These are phyloP conservation scores for Cocos nucifera DNA, from an alignment of 176 grass and related monocot genomes.

Conservation along the genomic window DNA sequence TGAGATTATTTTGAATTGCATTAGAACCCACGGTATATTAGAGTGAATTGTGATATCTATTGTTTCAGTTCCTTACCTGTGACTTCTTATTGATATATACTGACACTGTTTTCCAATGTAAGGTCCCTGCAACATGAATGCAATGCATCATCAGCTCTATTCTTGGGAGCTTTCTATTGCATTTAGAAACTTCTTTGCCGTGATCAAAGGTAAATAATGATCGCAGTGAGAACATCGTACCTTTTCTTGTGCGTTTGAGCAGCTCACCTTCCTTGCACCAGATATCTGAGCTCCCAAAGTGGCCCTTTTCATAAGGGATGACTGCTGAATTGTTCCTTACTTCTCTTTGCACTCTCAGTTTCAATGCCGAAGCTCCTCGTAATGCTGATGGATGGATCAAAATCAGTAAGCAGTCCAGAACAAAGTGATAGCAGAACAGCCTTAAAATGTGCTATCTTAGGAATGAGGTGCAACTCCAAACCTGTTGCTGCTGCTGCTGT, in stretches of 20 bases:
- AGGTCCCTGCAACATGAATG: conserved; percentile 47
- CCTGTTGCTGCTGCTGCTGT: conserved; percentile 83
- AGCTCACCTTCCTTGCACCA: conserved; percentile 97
- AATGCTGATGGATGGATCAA: conserved; percentile 34
- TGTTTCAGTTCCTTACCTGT: conserved; percentile 33
- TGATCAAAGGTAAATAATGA: too few relatives aligned
- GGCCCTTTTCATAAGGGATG: conserved; percentile 73
- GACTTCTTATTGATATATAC: conserved; percentile 84
- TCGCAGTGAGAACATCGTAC: conserved; percentile 11
- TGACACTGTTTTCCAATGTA: conserved; percentile 54
- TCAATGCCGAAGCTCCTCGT: conserved; percentile 74
- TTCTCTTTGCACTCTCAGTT: conserved; percentile 61
- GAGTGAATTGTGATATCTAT: too few relatives aligned
- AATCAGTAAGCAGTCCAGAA: too few relatives aligned
- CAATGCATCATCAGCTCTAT: conserved; percentile 10
- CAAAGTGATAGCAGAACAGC: too few relatives aligned
- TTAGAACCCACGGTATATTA: too few relatives aligned
- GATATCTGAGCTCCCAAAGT: conserved; percentile 62
- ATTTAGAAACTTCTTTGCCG: too few relatives aligned
- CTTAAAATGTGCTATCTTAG: background rate
- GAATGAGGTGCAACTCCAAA: conserved; percentile 10
- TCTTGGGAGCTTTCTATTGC: too few relatives aligned
- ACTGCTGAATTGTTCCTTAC: conserved; percentile 58
- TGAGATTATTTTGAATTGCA: conserved; percentile 15
- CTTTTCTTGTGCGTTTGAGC: conserved; percentile 82